These are phyloP conservation scores for Oryza brachyantha DNA, from an alignment of 176 grass and related monocot species.

Conservation along the genomic window DNA sequence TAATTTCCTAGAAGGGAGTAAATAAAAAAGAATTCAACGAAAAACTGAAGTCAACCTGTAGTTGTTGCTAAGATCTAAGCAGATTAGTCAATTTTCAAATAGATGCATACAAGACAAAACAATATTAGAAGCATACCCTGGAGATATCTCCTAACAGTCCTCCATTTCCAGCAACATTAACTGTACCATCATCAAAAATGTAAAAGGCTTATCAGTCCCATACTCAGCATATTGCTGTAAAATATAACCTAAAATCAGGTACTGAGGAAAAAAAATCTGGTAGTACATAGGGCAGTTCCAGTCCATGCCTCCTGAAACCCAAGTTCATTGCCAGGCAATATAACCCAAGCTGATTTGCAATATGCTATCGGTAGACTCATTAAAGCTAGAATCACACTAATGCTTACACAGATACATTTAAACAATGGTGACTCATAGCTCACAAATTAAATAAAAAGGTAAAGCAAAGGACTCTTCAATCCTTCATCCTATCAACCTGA, in stretches of 20 bases:
- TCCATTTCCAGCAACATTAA: constrained; percentile 57
- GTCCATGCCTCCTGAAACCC: too few species aligned
- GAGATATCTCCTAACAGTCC: constrained; percentile 58
- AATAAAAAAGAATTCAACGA: neutral
- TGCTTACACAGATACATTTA: neutral
- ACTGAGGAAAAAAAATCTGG: neutral
- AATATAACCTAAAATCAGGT: neutral
- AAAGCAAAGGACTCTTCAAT: neutral
- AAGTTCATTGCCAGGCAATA: neutral
- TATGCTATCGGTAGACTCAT: neutral
- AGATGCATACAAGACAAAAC: neutral
- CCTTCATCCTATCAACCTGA: neutral
- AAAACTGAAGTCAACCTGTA: neutral
- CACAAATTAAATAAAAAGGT: neutral
- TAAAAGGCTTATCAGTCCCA: constrained; percentile 15
- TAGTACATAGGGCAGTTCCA: neutral
- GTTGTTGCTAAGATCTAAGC: constrained; percentile 1
- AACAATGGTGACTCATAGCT: neutral
- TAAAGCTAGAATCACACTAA: neutral
- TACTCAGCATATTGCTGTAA: neutral
- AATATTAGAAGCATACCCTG: constrained; percentile 47
- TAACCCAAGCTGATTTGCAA: neutral
- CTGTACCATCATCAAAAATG: constrained; percentile 29
- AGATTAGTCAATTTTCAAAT: neutral
- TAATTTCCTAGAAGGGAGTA: constrained; percentile 31